phyloP scores from a whole-genome alignment of 306 rosid genomes.

The Prinsepia uniflora region DNA sequence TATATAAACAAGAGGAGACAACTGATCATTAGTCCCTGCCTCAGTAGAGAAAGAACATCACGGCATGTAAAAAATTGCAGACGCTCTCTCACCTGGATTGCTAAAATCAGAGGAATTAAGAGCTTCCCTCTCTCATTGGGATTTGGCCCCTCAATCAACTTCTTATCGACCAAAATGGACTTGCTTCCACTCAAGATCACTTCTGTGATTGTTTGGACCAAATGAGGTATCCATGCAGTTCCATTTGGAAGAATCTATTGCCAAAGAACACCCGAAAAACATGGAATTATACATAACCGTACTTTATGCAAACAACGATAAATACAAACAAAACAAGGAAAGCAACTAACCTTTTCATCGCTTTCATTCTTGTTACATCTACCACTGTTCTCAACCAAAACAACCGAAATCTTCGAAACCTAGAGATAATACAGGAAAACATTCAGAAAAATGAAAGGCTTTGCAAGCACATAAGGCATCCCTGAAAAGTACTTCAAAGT shows the following conservation, averaged over 20 bases:
- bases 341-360: constrained; percentile 75
- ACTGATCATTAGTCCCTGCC: not conserved
- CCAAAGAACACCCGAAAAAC: constrained; percentile 22
- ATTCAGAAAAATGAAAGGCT: not conserved
- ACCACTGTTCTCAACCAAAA: constrained; percentile 92
- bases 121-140: constrained; percentile 76
- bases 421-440: constrained; percentile 19
- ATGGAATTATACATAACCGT: constrained; percentile 4
- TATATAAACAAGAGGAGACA: constrained; percentile 19
- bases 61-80: constrained; percentile 1
- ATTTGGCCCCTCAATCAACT: constrained; percentile 87
- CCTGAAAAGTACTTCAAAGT: not conserved
- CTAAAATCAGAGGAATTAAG: constrained; percentile 69
- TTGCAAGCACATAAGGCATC: not conserved
- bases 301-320: not conserved
- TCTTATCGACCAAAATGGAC: constrained; percentile 67
- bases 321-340: constrained; percentile 6
- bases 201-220: constrained; percentile 70
- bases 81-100: constrained; percentile 52
- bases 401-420: constrained; percentile 68
- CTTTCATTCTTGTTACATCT: constrained; percentile 79
- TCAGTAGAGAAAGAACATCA: not conserved
- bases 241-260: constrained; percentile 88
- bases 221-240: constrained; percentile 76
- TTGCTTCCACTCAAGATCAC: constrained; percentile 54